Conservation (phyloP, 192 early-diverging fungal species). For the Coemansia sp. region DNA sequence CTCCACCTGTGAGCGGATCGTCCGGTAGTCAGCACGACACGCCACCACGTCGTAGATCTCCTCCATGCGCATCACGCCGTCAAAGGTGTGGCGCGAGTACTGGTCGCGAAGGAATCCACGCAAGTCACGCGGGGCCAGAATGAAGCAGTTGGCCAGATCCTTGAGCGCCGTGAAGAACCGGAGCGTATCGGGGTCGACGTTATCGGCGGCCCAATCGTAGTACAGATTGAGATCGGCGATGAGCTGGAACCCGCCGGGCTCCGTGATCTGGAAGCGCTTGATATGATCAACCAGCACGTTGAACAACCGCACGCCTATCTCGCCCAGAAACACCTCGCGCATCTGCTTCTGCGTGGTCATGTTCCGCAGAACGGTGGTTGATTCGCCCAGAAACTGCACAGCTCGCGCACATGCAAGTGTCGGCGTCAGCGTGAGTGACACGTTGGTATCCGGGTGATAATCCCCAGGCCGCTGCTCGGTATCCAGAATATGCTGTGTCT, state of each 20-base stretch:
- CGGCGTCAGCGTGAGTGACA: conserved; percentile 65
- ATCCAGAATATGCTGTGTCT: conserved; percentile 81
- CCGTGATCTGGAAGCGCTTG: conserved; percentile 75
- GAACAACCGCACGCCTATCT: conserved; percentile 86
- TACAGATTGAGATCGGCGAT: conserved; percentile 62
- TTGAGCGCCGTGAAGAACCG: conserved; percentile 53
- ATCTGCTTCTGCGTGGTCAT: conserved; percentile 83
- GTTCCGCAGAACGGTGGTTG: conserved; percentile 66
- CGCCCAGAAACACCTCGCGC: conserved; percentile 87
- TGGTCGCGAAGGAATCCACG: conserved; percentile 46
- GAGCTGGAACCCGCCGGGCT: conserved; percentile 86
- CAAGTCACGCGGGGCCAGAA: conserved; percentile 51
- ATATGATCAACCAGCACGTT: conserved; percentile 83
- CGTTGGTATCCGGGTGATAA: conserved; percentile 70
- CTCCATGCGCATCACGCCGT: conserved; percentile 54
- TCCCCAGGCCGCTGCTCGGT: conserved; percentile 69
- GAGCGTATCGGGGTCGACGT: conserved; percentile 39
- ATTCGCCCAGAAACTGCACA: conserved; percentile 76
- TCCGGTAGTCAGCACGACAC: conserved; percentile 51
- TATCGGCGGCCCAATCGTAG: conserved; percentile 46
- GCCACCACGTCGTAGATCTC: conserved; percentile 57
- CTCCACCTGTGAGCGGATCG: conserved; percentile 50
- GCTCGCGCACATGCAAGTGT: conserved; percentile 81
- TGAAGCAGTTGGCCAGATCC: conserved; percentile 55
- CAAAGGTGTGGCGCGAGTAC: conserved; percentile 49